These are phyloP conservation scores for Penicillium bovifimosum DNA, from an alignment of 495 filamentous ascomycete species.

Conservation along the genomic window DNA sequence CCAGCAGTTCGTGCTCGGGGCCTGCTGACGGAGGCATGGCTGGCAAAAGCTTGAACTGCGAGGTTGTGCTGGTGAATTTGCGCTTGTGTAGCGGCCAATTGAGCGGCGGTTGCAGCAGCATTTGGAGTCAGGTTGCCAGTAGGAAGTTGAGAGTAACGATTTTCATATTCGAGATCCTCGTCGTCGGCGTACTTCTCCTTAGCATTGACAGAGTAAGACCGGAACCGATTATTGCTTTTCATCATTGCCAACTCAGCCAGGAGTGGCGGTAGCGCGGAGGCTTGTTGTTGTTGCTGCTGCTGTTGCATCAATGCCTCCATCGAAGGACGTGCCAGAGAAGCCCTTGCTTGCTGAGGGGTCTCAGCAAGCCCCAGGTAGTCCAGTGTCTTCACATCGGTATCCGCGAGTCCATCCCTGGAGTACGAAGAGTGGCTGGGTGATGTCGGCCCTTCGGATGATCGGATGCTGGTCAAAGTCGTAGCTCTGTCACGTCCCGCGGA, in stretches of 20 bases:
- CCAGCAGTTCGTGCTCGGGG: constrained; percentile 87
- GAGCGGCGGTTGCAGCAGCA: constrained; percentile 62
- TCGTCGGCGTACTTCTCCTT: constrained; percentile 96
- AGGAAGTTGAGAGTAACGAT: constrained; percentile 50
- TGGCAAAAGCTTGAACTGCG: constrained; percentile 86
- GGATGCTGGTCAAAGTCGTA: constrained; percentile 80
- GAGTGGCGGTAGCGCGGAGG: constrained; percentile 57
- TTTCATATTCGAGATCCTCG: constrained; percentile 76
- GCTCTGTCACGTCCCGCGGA: constrained; percentile 67
- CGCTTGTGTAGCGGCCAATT: constrained; percentile 76
- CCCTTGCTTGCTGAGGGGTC: constrained; percentile 76
- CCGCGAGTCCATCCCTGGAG: constrained; percentile 78
- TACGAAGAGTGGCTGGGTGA: constrained; percentile 88
- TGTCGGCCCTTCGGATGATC: constrained; percentile 79
- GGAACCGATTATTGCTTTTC: constrained; percentile 78
- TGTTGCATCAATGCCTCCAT: constrained; percentile 46
- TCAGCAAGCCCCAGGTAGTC: constrained; percentile 95
- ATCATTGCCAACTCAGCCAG: constrained; percentile 74
- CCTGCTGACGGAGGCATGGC: constrained; percentile 70
- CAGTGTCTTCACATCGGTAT: constrained; percentile 87
- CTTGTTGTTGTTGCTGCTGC: constrained; percentile 50
- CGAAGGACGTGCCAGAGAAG: constrained; percentile 57
- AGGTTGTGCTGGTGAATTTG: constrained; percentile 91
- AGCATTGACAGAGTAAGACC: constrained; percentile 97
- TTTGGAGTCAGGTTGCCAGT: constrained; percentile 67